Base-by-base conservation (phyloP, 768 basidiomycete species). In the Trametes punicea region DNA sequence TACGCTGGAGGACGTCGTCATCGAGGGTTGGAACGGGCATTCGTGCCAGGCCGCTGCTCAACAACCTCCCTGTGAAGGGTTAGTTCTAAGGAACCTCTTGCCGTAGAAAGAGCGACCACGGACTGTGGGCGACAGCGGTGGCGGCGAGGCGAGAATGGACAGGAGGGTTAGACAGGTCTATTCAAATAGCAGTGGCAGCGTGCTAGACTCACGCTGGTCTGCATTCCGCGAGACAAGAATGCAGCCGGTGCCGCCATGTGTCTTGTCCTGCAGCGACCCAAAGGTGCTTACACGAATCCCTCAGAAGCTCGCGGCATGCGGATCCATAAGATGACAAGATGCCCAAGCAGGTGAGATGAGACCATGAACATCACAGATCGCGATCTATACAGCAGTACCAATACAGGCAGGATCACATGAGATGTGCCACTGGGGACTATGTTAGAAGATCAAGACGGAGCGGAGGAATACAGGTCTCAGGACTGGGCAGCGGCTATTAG, bases 1-100 rank as follows among this genome's bases (percentile, higher is more conserved):
- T 44, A 8, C 36, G 40, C 2, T 31, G 55, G 8, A 56, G 41
- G 16, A 50, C 30, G 33, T 56, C 55, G 33, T 56, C 47, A 11
- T 56, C 25, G 25, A 56, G 40, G 3, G 16, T 18, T 9, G 31
- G 31, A 16, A 25, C 7, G 6, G 41, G 8, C 51, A 52, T 52
- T 4, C 3, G 23, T 1, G 10, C 18, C 21, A 20, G 6, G 40
- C 1, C 20, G 3, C 20, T 6, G 6, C 10, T n/a, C n/a, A n/a
- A n/a, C n/a, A n/a, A n/a, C n/a, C n/a, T 21, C 21, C 2, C 20
- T 41, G 21, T 1, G 1, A 23, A 23, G 40, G 4, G 18, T n/a
- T 3, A 20, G 6, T 11, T 23, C 11, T 2, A 4, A 23, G 3
- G 21, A 1, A 41, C 40, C 20, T 31, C 30, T 31, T 31, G 6